Percentiles rank a stretch among this genome's conserved stretches.
Conservation (phyloP, 352 stramenopile species). For the Saprolegnia parasitica region DNA sequence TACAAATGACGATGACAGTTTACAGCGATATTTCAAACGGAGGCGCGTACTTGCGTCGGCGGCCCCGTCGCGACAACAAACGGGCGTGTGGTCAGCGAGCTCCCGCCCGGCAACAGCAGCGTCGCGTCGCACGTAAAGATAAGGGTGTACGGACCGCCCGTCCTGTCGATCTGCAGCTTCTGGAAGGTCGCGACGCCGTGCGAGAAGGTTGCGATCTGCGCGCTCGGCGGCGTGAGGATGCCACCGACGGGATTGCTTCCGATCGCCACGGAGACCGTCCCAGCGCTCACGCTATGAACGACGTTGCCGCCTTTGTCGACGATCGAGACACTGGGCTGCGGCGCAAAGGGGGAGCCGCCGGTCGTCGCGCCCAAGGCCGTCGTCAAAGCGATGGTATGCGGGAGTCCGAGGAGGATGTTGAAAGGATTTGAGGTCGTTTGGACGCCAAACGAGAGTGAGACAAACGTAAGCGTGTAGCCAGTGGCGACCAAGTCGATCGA, state of each 20-base stretch:
- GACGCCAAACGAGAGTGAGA: slow-evolving; percentile 59
- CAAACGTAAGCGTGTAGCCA: slow-evolving; percentile 67
- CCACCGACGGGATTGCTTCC: slow-evolving; percentile 55
- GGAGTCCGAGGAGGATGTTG: slow-evolving; percentile 57
- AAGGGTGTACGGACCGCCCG: slow-evolving; percentile 70
- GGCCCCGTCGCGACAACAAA: slow-evolving; percentile 67
- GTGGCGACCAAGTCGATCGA: slow-evolving; percentile 58
- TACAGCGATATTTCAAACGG: neutral
- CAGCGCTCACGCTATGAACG: slow-evolving; percentile 42
- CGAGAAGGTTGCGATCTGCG: slow-evolving; percentile 53
- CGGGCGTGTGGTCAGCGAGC: slow-evolving; percentile 57
- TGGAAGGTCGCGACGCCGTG: slow-evolving; percentile 55
- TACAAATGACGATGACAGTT: neutral
- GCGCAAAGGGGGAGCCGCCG: slow-evolving; percentile 65
- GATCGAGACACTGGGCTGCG: slow-evolving; percentile 66
- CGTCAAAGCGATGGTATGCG: slow-evolving; percentile 56
- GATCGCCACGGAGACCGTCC: slow-evolving; percentile 60
- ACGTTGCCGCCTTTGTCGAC: slow-evolving; percentile 77
- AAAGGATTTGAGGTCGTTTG: slow-evolving; percentile 67
- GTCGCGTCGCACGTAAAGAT: slow-evolving; percentile 59
- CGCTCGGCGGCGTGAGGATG: slow-evolving; percentile 41
- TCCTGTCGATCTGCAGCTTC: slow-evolving; percentile 63
- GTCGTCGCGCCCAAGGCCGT: slow-evolving; percentile 75
- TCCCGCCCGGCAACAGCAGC: slow-evolving; percentile 41
- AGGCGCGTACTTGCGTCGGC: slow-evolving; percentile 35